These are phyloP conservation scores for Didymella segeticola DNA, from an alignment of 2,329 filamentous ascomycete genomes.

Conservation along the genomic window DNA sequence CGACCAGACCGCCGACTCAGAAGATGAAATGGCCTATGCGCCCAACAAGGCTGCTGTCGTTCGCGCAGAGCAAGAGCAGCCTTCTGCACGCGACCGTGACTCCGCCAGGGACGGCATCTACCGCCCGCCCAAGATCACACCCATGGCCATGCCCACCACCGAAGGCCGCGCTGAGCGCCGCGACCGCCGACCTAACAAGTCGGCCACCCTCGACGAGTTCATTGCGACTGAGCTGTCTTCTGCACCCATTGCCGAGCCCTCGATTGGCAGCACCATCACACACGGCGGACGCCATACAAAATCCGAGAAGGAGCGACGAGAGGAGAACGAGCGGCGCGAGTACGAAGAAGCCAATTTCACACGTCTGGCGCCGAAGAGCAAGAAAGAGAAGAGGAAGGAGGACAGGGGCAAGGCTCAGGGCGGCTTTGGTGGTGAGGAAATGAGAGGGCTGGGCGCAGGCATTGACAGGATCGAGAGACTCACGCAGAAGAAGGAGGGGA, in stretches of 20 bases:
- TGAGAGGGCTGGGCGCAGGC: slow-evolving; percentile 82
- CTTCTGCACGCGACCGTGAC: slow-evolving; percentile 33
- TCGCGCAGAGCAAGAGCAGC: slow-evolving; percentile 33
- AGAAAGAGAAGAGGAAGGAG: slow-evolving; percentile 80
- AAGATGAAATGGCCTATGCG: slow-evolving; percentile 68
- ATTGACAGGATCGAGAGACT: slow-evolving; percentile 85
- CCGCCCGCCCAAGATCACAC: slow-evolving; percentile 84
- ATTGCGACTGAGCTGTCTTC: slow-evolving; percentile 82
- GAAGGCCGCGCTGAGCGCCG: slow-evolving; percentile 66
- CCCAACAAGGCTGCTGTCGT: slow-evolving; percentile 63
- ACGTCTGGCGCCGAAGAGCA: slow-evolving; percentile 82
- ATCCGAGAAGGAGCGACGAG: slow-evolving; percentile 75
- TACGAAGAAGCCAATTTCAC: slow-evolving; percentile 96
- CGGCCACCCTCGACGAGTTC: slow-evolving; percentile 90
- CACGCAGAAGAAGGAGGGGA: slow-evolving; percentile 69
- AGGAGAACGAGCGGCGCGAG: slow-evolving; percentile 77
- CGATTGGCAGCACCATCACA: slow-evolving; percentile 88
- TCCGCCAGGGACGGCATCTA: slow-evolving; percentile 73
- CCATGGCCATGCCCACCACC: slow-evolving; percentile 79
- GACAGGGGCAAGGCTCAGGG: slow-evolving; percentile 49
- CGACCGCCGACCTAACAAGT: slow-evolving; percentile 71
- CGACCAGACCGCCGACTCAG: slow-evolving; percentile 44
- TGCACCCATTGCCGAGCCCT: slow-evolving; percentile 83
- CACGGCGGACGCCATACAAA: slow-evolving; percentile 80
- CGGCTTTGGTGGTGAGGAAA: slow-evolving; percentile 91